Evolutionary conservation across 2,329 filamentous ascomycete species (phyloP).

Genomic region (Diaporthe nobilis): DNA sequence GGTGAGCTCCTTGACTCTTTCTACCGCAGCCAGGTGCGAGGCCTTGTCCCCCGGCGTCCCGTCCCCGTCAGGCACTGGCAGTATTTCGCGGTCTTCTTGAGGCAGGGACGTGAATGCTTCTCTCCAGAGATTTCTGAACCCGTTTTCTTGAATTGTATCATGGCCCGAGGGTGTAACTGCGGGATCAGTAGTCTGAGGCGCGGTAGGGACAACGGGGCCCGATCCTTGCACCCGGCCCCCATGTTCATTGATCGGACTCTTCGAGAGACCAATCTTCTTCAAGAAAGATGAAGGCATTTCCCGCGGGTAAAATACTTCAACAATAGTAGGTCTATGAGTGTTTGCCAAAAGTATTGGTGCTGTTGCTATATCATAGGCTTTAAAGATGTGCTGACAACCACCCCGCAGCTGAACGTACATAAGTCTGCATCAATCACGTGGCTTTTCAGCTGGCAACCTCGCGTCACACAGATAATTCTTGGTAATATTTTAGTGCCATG

Average conservation of each 20-base stretch:
- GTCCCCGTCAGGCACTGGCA: background rate
- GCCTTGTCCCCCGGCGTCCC: background rate
- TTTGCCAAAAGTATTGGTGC: accelerated
- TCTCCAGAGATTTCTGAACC: background rate
- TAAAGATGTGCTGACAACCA: background rate
- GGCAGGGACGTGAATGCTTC: background rate
- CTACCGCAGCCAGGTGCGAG: background rate
- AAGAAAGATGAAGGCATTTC: background rate
- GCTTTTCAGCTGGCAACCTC: background rate
- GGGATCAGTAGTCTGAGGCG: background rate
- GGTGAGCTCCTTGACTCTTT: background rate
- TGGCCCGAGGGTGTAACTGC: accelerated
- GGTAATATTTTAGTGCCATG: no score
- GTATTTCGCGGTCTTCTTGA: background rate
- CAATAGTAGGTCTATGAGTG: accelerated
- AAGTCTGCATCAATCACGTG: background rate
- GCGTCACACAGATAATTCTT: background rate
- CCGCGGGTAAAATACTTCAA: accelerated
- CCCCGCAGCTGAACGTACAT: background rate
- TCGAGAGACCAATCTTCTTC: background rate
- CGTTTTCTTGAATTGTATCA: accelerated
- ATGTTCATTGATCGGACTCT: background rate
- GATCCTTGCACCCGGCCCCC: no score
- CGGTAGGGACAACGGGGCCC: no score
- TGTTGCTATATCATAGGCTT: background rate